Percentiles rank a stretch among this genome's conserved stretches.
Evolutionary conservation across 176 grass and related monocot species (phyloP).

Genomic region (Saccharum spontaneum): DNA sequence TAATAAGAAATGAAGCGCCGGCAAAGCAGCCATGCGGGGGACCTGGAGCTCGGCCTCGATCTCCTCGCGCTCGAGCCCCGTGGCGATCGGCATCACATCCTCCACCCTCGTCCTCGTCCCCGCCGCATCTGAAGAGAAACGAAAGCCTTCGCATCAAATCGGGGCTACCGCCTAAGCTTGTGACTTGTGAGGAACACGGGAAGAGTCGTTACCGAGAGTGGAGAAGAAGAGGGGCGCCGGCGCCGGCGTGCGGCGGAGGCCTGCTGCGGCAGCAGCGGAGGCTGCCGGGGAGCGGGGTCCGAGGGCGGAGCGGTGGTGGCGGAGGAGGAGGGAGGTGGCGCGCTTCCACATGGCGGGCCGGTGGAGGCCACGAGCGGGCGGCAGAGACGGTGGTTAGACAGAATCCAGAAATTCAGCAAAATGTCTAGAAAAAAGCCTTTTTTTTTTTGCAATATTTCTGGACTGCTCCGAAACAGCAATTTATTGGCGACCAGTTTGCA

Average conservation of each 20-base stretch:
- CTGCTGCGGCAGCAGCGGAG: neutral
- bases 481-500: neutral
- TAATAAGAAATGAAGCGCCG: neutral
- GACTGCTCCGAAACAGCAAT: neutral
- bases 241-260: neutral
- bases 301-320: neutral
- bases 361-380: neutral
- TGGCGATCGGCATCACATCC: constrained; percentile 76
- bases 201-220: constrained; percentile 24
- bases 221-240: constrained; percentile 35
- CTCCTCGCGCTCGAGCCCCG: constrained; percentile 67
- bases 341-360: constrained; percentile 49
- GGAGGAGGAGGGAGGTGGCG: constrained; percentile 27
- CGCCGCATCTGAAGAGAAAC: constrained; percentile 14
- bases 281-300: neutral
- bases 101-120: constrained; percentile 45
- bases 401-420: neutral
- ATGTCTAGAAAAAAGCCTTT: neutral
- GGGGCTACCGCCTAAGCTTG: neutral
- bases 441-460: too few relatives aligned
- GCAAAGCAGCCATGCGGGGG: neutral
- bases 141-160: constrained; percentile 8
- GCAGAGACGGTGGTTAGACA: neutral
- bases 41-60: constrained; percentile 66
- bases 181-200: neutral